Conservation (phyloP, 176 grass and related monocot species). For the Carex parvula region DNA sequence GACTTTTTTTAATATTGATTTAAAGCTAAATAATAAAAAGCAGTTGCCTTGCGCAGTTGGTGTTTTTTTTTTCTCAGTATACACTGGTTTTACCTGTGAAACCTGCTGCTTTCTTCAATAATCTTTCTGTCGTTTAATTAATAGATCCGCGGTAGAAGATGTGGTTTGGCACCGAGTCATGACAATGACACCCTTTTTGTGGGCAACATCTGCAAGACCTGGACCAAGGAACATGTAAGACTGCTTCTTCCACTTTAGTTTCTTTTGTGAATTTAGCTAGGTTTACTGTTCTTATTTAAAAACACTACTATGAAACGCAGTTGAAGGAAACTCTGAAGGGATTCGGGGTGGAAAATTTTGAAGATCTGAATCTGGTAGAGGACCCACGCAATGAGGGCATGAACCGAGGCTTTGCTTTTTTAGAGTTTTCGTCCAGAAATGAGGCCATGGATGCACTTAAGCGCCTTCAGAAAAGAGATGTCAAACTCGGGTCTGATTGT, state of each 20-base stretch:
- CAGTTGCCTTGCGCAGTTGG: not conserved
- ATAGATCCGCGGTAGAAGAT: constrained; percentile 58
- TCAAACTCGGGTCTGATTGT: constrained; percentile 67
- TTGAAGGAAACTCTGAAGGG: constrained; percentile 51
- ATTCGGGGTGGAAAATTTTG: constrained; percentile 62
- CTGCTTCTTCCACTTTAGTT: not conserved
- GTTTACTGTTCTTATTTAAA: not conserved
- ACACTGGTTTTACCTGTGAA: not conserved
- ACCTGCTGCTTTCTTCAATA: not conserved
- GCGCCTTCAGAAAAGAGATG: constrained; percentile 55
- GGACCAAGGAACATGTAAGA: constrained; percentile 75
- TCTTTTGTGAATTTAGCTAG: not conserved
- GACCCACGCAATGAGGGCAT: constrained; percentile 54
- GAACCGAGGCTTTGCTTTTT: constrained; percentile 84
- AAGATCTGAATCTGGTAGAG: constrained; percentile 73
- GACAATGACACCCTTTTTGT: constrained; percentile 76
- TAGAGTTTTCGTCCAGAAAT: constrained; percentile 56
- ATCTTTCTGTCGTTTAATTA: constrained; percentile 10
- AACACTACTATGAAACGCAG: constrained; percentile 25
- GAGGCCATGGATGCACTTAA: constrained; percentile 59
- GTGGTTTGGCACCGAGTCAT: constrained; percentile 51
- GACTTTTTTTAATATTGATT: not conserved
- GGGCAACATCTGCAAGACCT: constrained; percentile 79
- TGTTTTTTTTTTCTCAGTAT: not conserved
- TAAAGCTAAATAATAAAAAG: not conserved